A percentile compares a stretch with the other conserved stretches of the same genome.
phyloP scores from a whole-genome alignment of 75 land plant genomes.

The Selaginella tamariscina region DNA sequence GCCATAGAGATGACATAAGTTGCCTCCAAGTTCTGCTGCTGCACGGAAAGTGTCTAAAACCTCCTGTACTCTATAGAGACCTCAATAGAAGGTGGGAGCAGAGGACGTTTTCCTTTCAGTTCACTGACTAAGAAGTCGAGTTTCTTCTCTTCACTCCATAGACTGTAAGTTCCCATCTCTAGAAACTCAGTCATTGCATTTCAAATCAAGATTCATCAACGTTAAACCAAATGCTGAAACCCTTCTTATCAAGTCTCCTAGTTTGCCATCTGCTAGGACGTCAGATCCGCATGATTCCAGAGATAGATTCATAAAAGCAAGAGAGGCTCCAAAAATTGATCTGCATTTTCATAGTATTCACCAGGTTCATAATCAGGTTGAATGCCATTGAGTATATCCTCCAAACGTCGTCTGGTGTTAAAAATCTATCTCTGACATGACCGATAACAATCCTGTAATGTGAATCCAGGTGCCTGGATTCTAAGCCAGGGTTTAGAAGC shows the following conservation, averaged over 20 bases:
- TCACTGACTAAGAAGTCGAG: neutral
- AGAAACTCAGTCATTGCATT: slow-evolving; percentile 12
- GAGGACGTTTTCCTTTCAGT: slow-evolving; percentile 10
- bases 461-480: neutral
- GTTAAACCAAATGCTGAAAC: slow-evolving; percentile 10
- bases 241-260: slow-evolving; percentile 4
- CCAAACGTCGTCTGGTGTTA: slow-evolving; percentile 1
- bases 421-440: slow-evolving; percentile 5
- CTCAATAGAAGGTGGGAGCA: neutral
- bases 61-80: slow-evolving; percentile 3
- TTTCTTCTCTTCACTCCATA: slow-evolving; percentile 11
- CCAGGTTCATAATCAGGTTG: neutral
- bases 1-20: slow-evolving; percentile 96
- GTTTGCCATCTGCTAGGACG: slow-evolving; percentile 3
- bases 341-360: slow-evolving; percentile 2
- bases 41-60: slow-evolving; percentile 8
- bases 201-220: neutral
- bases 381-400: slow-evolving; percentile 1
- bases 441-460: neutral
- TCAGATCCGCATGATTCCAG: slow-evolving; percentile 2
- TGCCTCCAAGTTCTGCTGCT: slow-evolving; percentile 52
- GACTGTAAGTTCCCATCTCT: slow-evolving; percentile 1
- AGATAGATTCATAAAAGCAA: slow-evolving; percentile 11
- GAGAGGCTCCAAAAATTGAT: slow-evolving; percentile 9
- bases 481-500: neutral